Evolutionary conservation across 2,329 filamentous ascomycete species (phyloP).

Genomic region (Colletotrichum musae): DNA sequence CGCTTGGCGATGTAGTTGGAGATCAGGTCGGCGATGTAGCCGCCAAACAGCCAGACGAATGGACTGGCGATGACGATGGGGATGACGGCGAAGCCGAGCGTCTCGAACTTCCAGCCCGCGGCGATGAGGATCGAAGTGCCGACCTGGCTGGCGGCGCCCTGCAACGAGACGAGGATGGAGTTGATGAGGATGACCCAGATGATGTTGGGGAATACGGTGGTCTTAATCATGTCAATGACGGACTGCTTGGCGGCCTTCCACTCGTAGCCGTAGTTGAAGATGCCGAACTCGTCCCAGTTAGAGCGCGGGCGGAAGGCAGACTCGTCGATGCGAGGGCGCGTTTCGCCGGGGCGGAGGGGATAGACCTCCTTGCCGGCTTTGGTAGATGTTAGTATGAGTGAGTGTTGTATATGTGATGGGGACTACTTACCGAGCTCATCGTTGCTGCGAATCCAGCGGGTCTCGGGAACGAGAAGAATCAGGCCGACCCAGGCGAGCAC

Average conservation of each 20-base stretch:
- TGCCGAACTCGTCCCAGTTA: constrained; percentile 49
- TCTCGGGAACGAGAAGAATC: constrained; percentile 54
- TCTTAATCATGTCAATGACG: constrained; percentile 50
- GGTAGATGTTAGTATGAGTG: neutral
- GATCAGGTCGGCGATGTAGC: constrained; percentile 49
- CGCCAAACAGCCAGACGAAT: constrained; percentile 45
- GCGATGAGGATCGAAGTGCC: constrained; percentile 41
- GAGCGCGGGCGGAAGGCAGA: constrained; percentile 45
- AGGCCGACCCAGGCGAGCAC: constrained; percentile 52
- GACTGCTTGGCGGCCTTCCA: constrained; percentile 45
- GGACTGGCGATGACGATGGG: constrained; percentile 41
- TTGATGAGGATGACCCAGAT: constrained; percentile 52
- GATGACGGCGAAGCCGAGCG: constrained; percentile 46
- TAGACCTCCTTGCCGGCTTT: constrained; percentile 42
- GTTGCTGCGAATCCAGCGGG: constrained; percentile 50
- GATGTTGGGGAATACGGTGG: constrained; percentile 52
- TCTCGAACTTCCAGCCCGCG: constrained; percentile 49
- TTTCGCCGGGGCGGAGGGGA: constrained; percentile 40
- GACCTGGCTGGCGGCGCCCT: constrained; percentile 48
- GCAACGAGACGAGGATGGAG: constrained; percentile 49
- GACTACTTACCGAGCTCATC: constrained; percentile 47
- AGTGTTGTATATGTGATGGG: neutral
- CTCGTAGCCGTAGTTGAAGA: constrained; percentile 50
- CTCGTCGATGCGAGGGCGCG: constrained; percentile 40
- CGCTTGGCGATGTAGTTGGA: constrained; percentile 48